These are phyloP conservation scores for Corymbia maculata DNA, from an alignment of 345 rosid species.

Conservation along the genomic window DNA sequence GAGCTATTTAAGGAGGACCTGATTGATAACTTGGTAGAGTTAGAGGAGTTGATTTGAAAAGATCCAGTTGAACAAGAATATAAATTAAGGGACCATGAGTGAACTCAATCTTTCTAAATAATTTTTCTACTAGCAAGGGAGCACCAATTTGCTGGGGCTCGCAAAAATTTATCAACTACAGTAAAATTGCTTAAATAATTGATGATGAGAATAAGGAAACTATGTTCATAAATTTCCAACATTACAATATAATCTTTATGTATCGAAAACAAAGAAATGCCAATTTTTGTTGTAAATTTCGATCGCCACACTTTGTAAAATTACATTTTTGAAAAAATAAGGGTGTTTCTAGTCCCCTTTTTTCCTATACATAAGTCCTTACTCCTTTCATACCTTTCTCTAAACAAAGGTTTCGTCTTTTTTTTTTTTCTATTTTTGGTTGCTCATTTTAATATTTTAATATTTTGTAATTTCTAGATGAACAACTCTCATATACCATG, in stretches of 20 bases:
- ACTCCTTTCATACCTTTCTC: background rate
- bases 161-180: background rate
- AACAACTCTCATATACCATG: no score
- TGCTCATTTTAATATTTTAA: no score
- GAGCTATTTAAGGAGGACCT: background rate
- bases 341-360: background rate
- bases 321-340: background rate
- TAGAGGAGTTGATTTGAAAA: background rate
- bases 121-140: background rate
- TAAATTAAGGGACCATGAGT: background rate
- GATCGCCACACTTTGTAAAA: background rate
- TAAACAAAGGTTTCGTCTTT: no score
- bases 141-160: background rate
- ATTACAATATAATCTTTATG: background rate
- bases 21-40: background rate
- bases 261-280: background rate
- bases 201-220: background rate
- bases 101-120: background rate
- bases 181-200: background rate
- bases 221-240: background rate
- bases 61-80: background rate
- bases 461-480: no score
- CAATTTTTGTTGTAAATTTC: background rate
- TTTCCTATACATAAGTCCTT: background rate
- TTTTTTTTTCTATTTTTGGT: no score